Evolutionary conservation across 1,284 basidiomycete species (phyloP).

Genomic region (Veloporphyrellus conicus): DNA sequence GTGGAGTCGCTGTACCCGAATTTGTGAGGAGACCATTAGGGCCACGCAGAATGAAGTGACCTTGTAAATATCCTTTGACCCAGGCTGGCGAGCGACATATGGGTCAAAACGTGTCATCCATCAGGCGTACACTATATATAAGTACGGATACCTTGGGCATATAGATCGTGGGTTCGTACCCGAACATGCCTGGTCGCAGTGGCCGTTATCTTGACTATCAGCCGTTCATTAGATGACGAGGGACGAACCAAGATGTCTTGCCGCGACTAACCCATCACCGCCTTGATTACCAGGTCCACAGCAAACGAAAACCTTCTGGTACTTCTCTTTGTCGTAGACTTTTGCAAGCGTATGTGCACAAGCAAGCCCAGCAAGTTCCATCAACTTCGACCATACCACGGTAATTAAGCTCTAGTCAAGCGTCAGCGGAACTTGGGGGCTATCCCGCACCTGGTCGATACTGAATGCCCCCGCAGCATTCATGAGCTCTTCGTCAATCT

Average conservation of each 20-base stretch:
- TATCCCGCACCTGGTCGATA: slow-evolving; percentile 69
- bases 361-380: slow-evolving; percentile 97
- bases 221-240: not conserved
- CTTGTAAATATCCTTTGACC: slow-evolving; percentile 85
- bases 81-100: slow-evolving; percentile 48
- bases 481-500: slow-evolving; percentile 96
- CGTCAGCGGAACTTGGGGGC: not conserved
- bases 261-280: slow-evolving; percentile 95
- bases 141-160: slow-evolving; percentile 74
- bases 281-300: slow-evolving; percentile 98
- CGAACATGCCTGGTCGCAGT: slow-evolving; percentile 69
- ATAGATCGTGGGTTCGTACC: slow-evolving; percentile 80
- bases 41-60: slow-evolving; percentile 32
- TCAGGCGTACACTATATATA: not conserved
- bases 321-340: slow-evolving; percentile 64
- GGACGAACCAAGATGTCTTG: slow-evolving; percentile 78
- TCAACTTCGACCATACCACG: slow-evolving; percentile 55
- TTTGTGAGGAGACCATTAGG: not conserved
- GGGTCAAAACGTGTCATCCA: slow-evolving; percentile 1
- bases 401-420: not conserved
- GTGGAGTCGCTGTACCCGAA: slow-evolving; percentile 59
- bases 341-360: slow-evolving; percentile 87
- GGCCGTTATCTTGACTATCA: not conserved
- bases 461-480: slow-evolving; percentile 79
- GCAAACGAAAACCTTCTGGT: slow-evolving; percentile 80